These are phyloP conservation scores for Venturiaceae sp. DNA, from an alignment of 2,329 filamentous ascomycete genomes.

Conservation along the genomic window DNA sequence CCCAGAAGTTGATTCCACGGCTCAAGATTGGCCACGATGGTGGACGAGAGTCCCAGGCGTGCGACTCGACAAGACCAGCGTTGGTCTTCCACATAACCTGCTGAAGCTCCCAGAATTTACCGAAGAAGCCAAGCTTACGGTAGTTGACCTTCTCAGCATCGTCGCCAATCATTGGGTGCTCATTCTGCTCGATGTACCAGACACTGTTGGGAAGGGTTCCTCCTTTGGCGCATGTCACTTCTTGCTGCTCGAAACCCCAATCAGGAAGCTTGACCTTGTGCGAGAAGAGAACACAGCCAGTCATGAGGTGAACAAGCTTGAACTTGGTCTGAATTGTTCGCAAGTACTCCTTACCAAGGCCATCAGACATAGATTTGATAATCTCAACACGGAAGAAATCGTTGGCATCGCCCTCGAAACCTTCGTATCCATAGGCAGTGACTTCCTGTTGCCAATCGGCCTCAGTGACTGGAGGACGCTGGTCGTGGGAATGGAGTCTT, in stretches of 20 bases:
- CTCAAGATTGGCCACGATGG: conserved; percentile 84
- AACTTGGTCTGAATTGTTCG: conserved; percentile 97
- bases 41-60: conserved; percentile 95
- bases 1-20: conserved; percentile 99
- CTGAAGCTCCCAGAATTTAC: conserved; percentile 96
- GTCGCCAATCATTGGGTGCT: conserved; percentile 65
- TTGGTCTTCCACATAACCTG: conserved; percentile 99
- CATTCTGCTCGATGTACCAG: conserved; percentile 92
- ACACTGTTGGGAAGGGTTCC: conserved; percentile 92
- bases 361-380: conserved; percentile 77
- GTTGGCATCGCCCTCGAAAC: conserved; percentile 93
- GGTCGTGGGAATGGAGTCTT: conserved; percentile 91
- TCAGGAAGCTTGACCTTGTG: conserved; percentile 98
- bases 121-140: conserved; percentile 84
- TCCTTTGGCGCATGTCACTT: conserved; percentile 91
- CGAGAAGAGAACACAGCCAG: conserved; percentile 89
- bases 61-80: conserved; percentile 88
- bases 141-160: conserved; percentile 94
- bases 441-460: conserved; percentile 85
- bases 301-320: conserved; percentile 91
- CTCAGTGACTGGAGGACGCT: conserved; percentile 46
- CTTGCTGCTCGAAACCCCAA: conserved; percentile 96
- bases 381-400: conserved; percentile 95
- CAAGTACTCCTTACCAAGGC: conserved; percentile 71
- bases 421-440: conserved; percentile 93